phyloP scores from a whole-genome alignment of 306 rosid genomes.

The Trifolium pratense region DNA sequence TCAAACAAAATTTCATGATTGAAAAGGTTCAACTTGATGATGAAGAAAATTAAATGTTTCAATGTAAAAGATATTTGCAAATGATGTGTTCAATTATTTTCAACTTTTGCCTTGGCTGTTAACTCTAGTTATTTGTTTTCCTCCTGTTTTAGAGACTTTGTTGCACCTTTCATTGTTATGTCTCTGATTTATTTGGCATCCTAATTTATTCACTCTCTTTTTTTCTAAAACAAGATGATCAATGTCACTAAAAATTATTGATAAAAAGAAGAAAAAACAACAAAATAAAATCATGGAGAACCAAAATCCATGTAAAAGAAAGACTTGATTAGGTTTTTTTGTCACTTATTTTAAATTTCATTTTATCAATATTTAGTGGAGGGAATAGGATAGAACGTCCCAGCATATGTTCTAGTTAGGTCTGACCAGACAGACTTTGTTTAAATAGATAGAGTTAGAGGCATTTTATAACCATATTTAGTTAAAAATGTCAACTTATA shows the following conservation, averaged over 20 bases:
- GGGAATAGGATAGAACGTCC: too few species aligned
- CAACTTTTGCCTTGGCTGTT: neutral
- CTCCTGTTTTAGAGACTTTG: slow-evolving; percentile 11
- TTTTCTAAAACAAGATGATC: neutral
- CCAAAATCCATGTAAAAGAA: neutral
- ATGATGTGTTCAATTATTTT: slow-evolving; percentile 15
- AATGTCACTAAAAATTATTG: neutral
- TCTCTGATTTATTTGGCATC: slow-evolving; percentile 7
- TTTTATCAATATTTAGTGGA: too few species aligned
- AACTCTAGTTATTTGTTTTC: neutral
- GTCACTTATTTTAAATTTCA: too few species aligned
- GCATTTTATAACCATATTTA: too few species aligned
- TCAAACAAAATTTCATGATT: slow-evolving; percentile 34
- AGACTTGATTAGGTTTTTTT: neutral
- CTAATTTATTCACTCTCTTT: neutral
- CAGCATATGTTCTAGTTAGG: too few species aligned
- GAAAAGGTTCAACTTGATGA: slow-evolving; percentile 21
- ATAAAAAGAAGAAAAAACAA: neutral
- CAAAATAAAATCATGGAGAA: neutral
- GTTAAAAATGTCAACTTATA: too few species aligned
- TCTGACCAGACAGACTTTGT: too few species aligned
- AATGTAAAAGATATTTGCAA: slow-evolving; percentile 27
- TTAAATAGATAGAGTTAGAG: too few species aligned
- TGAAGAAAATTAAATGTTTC: slow-evolving; percentile 27
- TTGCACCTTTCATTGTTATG: slow-evolving; percentile 17